phyloP scores from a whole-genome alignment of 2,329 filamentous ascomycete species.

The Aspergillus pseudonomiae region DNA sequence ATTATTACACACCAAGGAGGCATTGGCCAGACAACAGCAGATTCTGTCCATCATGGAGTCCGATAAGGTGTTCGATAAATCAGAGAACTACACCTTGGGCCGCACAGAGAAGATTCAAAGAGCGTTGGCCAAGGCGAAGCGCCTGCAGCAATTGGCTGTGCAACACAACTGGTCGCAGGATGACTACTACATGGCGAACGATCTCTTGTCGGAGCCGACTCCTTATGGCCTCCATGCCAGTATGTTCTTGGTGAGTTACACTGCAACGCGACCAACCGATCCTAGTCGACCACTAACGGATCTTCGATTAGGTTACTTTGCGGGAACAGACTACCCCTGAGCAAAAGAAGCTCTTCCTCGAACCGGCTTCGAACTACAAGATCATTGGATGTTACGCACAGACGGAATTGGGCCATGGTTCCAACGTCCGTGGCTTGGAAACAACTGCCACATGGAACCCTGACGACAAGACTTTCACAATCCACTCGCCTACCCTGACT shows the following conservation, averaged over 20 bases:
- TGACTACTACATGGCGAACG: conserved; percentile 66
- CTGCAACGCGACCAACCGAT: too few species aligned
- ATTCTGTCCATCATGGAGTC: conserved; percentile 67
- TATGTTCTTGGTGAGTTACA: conserved; percentile 65
- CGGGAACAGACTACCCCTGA: conserved; percentile 72
- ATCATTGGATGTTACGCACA: conserved; percentile 80
- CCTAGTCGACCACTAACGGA: conserved; percentile 15
- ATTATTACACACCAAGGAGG: conserved; percentile 70
- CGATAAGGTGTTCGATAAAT: conserved; percentile 76
- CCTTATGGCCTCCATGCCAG: conserved; percentile 73
- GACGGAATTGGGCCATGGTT: conserved; percentile 78
- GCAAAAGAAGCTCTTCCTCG: conserved; percentile 73
- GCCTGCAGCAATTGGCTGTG: conserved; percentile 65
- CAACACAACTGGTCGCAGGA: conserved; percentile 69
- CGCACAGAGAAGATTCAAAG: conserved; percentile 70
- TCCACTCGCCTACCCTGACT: conserved; percentile 74
- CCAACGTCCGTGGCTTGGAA: conserved; percentile 73
- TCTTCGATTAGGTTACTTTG: conserved; percentile 61
- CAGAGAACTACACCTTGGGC: conserved; percentile 74
- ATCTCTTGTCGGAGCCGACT: conserved; percentile 72
- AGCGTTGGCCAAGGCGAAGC: conserved; percentile 71
- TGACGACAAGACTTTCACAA: conserved; percentile 72
- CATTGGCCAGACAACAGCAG: conserved; percentile 61
- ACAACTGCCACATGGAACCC: conserved; percentile 75
- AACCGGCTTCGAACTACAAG: conserved; percentile 69